Evolutionary conservation across 257 asterid genomes (phyloP).

Genomic region (Coffea eugenioides): DNA sequence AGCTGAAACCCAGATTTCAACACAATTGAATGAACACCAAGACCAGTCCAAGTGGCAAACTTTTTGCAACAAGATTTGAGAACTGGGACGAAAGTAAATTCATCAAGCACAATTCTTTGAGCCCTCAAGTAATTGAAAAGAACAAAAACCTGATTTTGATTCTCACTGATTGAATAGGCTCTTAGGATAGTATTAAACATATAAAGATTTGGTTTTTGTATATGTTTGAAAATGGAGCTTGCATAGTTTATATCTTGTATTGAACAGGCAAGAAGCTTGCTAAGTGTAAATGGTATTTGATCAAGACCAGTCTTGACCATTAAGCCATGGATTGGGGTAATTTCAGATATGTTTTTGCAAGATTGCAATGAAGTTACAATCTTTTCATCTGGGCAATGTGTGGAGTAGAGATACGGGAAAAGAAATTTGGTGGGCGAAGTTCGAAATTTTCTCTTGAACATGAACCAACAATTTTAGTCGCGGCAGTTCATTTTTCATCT

Average conservation of each 20-base stretch:
- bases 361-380: slow-evolving; percentile 49
- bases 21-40: slow-evolving; percentile 40
- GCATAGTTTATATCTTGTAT: slow-evolving; percentile 43
- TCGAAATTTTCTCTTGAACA: slow-evolving; percentile 1
- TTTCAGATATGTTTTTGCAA: slow-evolving; percentile 39
- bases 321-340: slow-evolving; percentile 53
- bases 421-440: neutral
- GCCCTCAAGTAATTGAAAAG: slow-evolving; percentile 54
- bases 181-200: slow-evolving; percentile 58
- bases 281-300: slow-evolving; percentile 42
- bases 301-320: slow-evolving; percentile 60
- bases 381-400: slow-evolving; percentile 31
- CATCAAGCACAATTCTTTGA: slow-evolving; percentile 37
- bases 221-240: slow-evolving; percentile 42
- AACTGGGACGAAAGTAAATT: slow-evolving; percentile 45
- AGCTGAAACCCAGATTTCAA: slow-evolving; percentile 48
- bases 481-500: neutral
- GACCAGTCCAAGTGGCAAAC: slow-evolving; percentile 36
- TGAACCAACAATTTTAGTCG: neutral
- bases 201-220: slow-evolving; percentile 49
- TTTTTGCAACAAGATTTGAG: slow-evolving; percentile 49
- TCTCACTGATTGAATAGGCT: slow-evolving; percentile 40
- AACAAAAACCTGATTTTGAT: slow-evolving; percentile 35
- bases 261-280: slow-evolving; percentile 64
- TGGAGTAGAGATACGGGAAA: slow-evolving; percentile 14